Evolutionary conservation across 306 rosid genomes (phyloP), one percentile per base, ranked within the genome.

Genomic region (Vicia sativa): DNA sequence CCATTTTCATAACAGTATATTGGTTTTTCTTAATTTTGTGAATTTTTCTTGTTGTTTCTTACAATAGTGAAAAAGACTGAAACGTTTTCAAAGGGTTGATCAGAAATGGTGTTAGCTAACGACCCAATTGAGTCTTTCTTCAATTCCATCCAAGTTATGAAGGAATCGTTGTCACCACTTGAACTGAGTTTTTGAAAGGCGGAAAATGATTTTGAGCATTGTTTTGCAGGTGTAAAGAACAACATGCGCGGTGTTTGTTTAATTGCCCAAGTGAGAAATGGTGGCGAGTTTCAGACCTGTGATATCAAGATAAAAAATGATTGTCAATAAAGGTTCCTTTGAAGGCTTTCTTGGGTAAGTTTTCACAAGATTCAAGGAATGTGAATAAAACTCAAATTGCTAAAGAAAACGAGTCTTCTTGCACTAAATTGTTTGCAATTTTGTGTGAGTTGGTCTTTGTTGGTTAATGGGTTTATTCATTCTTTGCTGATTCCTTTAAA

Each of bases 101-200:
- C n/a, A n/a, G n/a, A n/a, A n/a, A n/a, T n/a, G n/a, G n/a, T n/a
- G n/a, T n/a, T 74, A 25, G 79, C 81, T 34, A 87, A 86, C 65
- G 92, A 87, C 81, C 97, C n/a, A n/a, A n/a, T n/a, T n/a, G n/a
- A n/a, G n/a, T n/a, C n/a, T n/a, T n/a, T n/a, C n/a, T n/a, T n/a
- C 99, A 88, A 82, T 84, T 87, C 99, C 75, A 80, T 95, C 81
- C 97, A 88, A 38, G 78, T 76, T 53, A 79, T 90, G 41, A 90
- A 90, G 78, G 97, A 90, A 49, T 88, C 80, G 62, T 41, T 95
- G 19, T 83, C 81, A 14, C 99, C 99, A 15, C 78, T 95, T 6
- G 96, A 91, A 78, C 76, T 84, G 79, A 79, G 95, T 57, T 37
- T 90, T 68, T 85, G 88, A 12, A 95, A 85, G 73, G 97, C 90